Evolutionary conservation across 2,329 filamentous ascomycete species (phyloP).

Genomic region (Rhexocercosporidium sp.): DNA sequence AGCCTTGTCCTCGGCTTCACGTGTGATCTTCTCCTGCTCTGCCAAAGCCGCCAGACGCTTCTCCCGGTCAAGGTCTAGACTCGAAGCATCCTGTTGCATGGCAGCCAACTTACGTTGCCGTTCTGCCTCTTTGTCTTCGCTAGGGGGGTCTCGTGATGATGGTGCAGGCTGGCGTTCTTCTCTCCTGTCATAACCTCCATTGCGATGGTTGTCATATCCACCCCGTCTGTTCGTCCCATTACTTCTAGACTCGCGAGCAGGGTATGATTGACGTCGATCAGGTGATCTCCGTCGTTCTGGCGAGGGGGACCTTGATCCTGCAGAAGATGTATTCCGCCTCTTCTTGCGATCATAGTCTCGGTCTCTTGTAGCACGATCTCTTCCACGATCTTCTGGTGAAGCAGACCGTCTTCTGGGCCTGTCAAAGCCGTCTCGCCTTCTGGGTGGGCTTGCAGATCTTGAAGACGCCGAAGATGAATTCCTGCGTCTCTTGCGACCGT

Average conservation of each 20-base stretch:
- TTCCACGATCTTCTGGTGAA: conserved; percentile 38
- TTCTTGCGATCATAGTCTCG: conserved; percentile 28
- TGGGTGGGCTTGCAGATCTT: conserved; percentile 35
- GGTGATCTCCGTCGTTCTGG: conserved; percentile 43
- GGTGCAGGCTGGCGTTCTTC: conserved; percentile 35
- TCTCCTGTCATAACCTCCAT: conserved; percentile 35
- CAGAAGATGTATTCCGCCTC: conserved; percentile 37
- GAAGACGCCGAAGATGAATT: conserved; percentile 39
- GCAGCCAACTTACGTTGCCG: conserved; percentile 71
- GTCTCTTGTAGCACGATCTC: conserved; percentile 27
- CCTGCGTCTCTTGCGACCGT: conserved; percentile 24
- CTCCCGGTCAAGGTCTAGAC: conserved; percentile 73
- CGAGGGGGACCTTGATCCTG: conserved; percentile 45
- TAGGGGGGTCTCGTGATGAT: conserved; percentile 28
- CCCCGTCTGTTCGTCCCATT: conserved; percentile 30
- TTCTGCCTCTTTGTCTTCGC: conserved; percentile 55
- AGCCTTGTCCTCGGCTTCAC: conserved; percentile 69
- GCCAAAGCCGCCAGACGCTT: conserved; percentile 70
- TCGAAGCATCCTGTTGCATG: conserved; percentile 74
- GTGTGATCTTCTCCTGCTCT: conserved; percentile 65
- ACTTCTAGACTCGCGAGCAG: conserved; percentile 32
- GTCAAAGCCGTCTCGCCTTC: conserved; percentile 32
- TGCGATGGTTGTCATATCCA: conserved; percentile 31
- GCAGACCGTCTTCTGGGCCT: conserved; percentile 35
- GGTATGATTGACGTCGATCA: conserved; percentile 38